Conservation (phyloP, 148 eudicot species). For the Heliamphora exappendiculata region DNA sequence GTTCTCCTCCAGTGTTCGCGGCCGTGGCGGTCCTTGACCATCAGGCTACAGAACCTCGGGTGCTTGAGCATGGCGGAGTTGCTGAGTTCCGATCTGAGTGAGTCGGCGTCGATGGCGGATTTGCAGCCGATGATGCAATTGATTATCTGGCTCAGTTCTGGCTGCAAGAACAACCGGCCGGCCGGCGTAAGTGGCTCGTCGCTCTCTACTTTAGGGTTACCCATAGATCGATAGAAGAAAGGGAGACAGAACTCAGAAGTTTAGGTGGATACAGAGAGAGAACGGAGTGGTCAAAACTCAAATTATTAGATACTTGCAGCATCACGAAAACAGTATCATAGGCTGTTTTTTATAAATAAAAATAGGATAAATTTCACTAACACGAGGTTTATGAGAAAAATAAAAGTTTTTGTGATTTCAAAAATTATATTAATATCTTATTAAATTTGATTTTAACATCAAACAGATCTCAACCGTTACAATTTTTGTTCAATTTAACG, state of each 20-base stretch:
- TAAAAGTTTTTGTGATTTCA: no score
- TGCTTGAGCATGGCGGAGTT: slow-evolving; percentile 40
- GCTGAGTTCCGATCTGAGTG: slow-evolving; percentile 30
- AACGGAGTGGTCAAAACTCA: neutral
- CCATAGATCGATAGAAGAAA: neutral
- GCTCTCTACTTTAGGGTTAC: neutral
- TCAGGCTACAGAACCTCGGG: slow-evolving; percentile 72
- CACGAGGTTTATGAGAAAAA: no score
- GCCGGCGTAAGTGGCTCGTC: slow-evolving; percentile 42
- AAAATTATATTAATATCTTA: no score
- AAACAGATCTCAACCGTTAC: no score
- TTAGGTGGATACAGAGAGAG: neutral
- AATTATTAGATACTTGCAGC: no score
- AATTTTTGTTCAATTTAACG: no score
- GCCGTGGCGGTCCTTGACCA: slow-evolving; percentile 33
- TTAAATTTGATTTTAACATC: no score
- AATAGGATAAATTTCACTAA: no score
- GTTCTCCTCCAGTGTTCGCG: slow-evolving; percentile 43
- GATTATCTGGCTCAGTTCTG: slow-evolving; percentile 42
- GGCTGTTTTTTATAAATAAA: no score
- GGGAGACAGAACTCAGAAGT: neutral
- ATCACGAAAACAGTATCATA: no score
- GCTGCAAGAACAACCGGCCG: slow-evolving; percentile 43
- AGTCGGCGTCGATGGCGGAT: slow-evolving; percentile 32
- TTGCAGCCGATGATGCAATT: slow-evolving; percentile 36